Base-by-base conservation (phyloP, 805 yeast species). In the Metschnikowia bowlesiae region DNA sequence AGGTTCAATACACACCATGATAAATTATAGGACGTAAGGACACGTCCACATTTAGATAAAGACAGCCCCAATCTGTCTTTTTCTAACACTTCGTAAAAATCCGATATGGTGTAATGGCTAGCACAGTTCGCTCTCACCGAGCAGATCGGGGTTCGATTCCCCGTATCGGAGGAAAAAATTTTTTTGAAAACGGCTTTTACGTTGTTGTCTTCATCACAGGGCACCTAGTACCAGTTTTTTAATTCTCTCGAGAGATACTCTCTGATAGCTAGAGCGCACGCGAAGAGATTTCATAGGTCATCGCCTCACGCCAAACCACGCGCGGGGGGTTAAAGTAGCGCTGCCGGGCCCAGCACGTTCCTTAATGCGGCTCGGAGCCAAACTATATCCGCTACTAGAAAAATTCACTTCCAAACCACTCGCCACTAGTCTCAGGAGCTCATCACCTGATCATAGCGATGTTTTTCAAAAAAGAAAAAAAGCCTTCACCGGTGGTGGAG, bases 61-160 rank as follows among this genome's bases (percentile, higher is more conserved):
- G n/a, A n/a, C n/a, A n/a, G n/a, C n/a, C n/a, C n/a, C n/a, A n/a
- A n/a, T n/a, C n/a, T n/a, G n/a, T n/a, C n/a, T n/a, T n/a, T n/a
- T n/a, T n/a, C n/a, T n/a, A n/a, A n/a, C n/a, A n/a, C n/a, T n/a
- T n/a, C n/a, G n/a, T n/a, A n/a, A 44, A 39, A 47, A 11, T 41
- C 59, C 56, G 57, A 52, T 54, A 50, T 56, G 45, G 56, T 56
- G 60, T 55, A 54, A 53, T 50, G 58, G 58, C 58, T 56, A 56
- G 42, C 60, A 55, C 60, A 47, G 53, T 52, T 47, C 58, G 59
- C 60, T 56, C 59, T 56, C 60, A 56, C 60, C 59, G 60, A 49
- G 57, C 53, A 55, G 58, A 56, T 53, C 60, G 51, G 60, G 60
- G 59, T 56, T 56, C 59, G 55, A 56, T 47, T 56, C 59, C 59